Evolutionary conservation across 2,329 filamentous ascomycete genomes (phyloP), one percentile per base, ranked within the genome.

Genomic region (Neonectria neomacrospora): DNA sequence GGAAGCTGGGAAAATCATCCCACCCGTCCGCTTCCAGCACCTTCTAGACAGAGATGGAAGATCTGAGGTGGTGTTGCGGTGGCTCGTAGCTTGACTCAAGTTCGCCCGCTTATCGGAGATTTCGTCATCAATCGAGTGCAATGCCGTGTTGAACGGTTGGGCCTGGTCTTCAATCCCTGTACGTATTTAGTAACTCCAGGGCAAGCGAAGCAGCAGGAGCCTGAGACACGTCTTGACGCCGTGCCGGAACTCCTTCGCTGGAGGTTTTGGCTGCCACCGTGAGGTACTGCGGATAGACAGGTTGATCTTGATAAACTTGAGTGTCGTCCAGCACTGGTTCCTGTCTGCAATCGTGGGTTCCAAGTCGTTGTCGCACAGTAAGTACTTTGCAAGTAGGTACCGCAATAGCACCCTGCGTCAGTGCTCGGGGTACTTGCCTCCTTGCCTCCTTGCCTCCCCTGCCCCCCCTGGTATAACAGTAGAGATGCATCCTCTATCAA

Each of bases 61-160:
- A 32, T 34, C 16, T 32, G 37, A 18, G 8, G 37, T 41, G n/a
- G 28, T 52, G 7, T 32, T 37, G 22, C 30, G 20, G 48, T 39
- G 20, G 14, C 23, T 16, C 12, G 23, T 22, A 30, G 44, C 50
- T 34, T 44, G 34, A 30, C 47, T 50, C 55, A 48, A 58, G 58
- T 57, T 54, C 58, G 57, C 60, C 69, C 69, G 65, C 70, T 72
- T 71, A 72, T 72, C 70, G 70, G 70, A 64, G 67, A 72, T 72
- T 72, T 72, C 61, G 69, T 71, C 65, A 67, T 67, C 51, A 60
- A 61, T 63, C 62, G 57, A 64, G 64, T 58, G 47, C 52, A 52
- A 62, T 61, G 45, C 62, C 42, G 52, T 52, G 58, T 55, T 23
- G 39, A 58, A 37, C 34, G 5, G 34, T 37, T 37, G 14, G 12